Evolutionary conservation across 495 filamentous ascomycete genomes (phyloP).

Genomic region (Penicillium herquei): DNA sequence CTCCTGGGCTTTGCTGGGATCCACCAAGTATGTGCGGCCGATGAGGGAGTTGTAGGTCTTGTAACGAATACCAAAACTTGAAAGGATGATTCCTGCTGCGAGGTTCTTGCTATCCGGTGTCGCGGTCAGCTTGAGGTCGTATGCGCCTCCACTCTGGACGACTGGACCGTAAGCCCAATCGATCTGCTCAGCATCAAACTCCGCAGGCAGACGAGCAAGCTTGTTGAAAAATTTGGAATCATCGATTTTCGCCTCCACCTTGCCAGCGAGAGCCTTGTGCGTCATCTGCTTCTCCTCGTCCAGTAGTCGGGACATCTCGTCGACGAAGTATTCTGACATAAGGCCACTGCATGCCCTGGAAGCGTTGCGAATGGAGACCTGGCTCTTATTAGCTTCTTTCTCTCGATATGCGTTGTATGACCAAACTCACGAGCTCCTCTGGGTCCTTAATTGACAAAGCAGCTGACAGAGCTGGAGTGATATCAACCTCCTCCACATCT

Average conservation of each 20-base stretch:
- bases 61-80: conserved; percentile 87
- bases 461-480: conserved; percentile 73
- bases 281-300: conserved; percentile 96
- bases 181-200: conserved; percentile 87
- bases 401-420: neutral
- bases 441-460: conserved; percentile 97
- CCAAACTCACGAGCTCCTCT: conserved; percentile 67
- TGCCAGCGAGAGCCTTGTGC: conserved; percentile 76
- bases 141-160: conserved; percentile 92
- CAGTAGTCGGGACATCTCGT: conserved; percentile 93
- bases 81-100: conserved; percentile 90
- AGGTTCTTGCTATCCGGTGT: conserved; percentile 78
- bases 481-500: conserved; percentile 87
- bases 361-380: conserved; percentile 87
- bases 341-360: conserved; percentile 89
- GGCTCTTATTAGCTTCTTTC: conserved; percentile 4
- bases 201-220: conserved; percentile 72
- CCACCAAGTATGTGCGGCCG: conserved; percentile 90
- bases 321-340: conserved; percentile 91
- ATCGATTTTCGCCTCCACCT: conserved; percentile 86
- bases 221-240: conserved; percentile 91
- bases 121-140: conserved; percentile 78
- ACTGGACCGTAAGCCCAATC: conserved; percentile 93
- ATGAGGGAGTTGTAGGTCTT: conserved; percentile 91
- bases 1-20: conserved; percentile 93